These are phyloP conservation scores for Populus nigra DNA, from an alignment of 345 rosid genomes.

Conservation along the genomic window DNA sequence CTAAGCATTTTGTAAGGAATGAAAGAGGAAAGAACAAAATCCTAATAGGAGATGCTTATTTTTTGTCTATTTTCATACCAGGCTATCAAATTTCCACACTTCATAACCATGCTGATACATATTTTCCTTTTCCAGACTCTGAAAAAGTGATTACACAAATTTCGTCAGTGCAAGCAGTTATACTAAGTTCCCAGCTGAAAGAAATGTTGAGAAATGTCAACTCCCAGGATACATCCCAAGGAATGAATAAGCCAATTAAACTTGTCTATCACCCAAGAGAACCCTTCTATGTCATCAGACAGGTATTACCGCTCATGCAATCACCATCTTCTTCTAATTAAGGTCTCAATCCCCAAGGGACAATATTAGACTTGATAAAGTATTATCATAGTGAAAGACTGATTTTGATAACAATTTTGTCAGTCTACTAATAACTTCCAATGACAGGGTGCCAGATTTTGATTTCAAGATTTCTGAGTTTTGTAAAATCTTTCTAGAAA, in stretches of 20 bases:
- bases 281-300: slow-evolving; percentile 75
- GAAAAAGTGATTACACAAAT: slow-evolving; percentile 55
- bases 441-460: not conserved
- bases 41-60: not conserved
- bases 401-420: not conserved
- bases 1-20: not conserved
- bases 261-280: slow-evolving; percentile 67
- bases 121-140: slow-evolving; percentile 47
- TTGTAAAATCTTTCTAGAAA: not conserved
- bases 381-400: not conserved
- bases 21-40: not conserved
- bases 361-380: not conserved
- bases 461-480: not conserved
- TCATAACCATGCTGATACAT: not conserved
- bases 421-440: not conserved
- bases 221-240: slow-evolving; percentile 41
- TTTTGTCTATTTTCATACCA: not conserved
- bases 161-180: slow-evolving; percentile 66
- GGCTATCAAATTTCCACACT: not conserved
- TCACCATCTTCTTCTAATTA: slow-evolving; percentile 3
- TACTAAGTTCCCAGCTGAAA: slow-evolving; percentile 69
- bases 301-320: slow-evolving; percentile 39
- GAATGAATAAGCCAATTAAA: slow-evolving; percentile 52
- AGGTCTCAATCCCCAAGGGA: not conserved
- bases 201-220: slow-evolving; percentile 55